Conservation (phyloP, 257 asterid species). For the Prunella vulgaris region DNA sequence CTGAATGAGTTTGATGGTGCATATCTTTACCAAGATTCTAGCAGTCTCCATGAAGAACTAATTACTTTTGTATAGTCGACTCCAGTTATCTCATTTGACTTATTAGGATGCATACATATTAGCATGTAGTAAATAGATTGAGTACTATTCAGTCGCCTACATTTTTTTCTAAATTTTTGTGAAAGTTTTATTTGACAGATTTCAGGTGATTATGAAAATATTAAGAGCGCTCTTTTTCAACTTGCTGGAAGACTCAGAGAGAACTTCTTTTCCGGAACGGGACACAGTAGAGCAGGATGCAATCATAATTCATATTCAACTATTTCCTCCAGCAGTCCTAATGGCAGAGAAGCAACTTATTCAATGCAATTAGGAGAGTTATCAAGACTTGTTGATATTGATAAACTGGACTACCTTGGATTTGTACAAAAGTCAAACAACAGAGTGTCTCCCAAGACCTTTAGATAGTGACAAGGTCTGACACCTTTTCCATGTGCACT, state of each 20-base stretch:
- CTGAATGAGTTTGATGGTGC: background rate
- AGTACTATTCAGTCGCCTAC: background rate
- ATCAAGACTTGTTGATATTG: too few species aligned
- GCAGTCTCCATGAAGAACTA: background rate
- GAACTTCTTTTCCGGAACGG: constrained; percentile 21
- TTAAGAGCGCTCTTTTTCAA: constrained; percentile 50
- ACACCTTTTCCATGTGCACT: constrained; percentile 18
- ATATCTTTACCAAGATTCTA: background rate
- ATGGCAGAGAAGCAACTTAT: constrained; percentile 19
- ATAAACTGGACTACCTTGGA: too few species aligned
- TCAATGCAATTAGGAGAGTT: constrained; percentile 21
- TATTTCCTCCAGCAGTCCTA: constrained; percentile 21
- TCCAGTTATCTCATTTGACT: background rate
- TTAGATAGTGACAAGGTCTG: constrained; percentile 18
- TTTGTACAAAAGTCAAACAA: constrained; percentile 26
- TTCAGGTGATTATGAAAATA: constrained; percentile 43
- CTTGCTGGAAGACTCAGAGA: too few species aligned
- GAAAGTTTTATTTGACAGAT: constrained; percentile 32
- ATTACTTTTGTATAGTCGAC: background rate
- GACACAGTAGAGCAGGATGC: constrained; percentile 25
- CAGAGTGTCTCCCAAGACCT: constrained; percentile 11
- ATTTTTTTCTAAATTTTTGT: too few species aligned
- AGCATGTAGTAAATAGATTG: background rate
- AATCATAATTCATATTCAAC: background rate
- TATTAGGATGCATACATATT: background rate